These are phyloP conservation scores for Juglanconis sp. DNA, from an alignment of 2,329 filamentous ascomycete species.

Conservation along the genomic window DNA sequence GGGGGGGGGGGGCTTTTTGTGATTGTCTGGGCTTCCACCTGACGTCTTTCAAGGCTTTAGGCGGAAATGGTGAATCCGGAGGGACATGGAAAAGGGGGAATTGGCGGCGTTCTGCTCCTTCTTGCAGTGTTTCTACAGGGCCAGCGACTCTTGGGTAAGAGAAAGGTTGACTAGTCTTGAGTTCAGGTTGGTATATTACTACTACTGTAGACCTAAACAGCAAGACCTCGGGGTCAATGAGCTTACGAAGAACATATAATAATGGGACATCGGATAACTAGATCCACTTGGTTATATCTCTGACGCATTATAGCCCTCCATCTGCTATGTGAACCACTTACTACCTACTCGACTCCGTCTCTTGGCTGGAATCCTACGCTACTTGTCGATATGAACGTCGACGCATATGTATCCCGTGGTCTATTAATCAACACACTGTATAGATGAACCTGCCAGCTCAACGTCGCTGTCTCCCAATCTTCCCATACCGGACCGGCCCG, in stretches of 20 bases:
- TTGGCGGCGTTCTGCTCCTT: background rate
- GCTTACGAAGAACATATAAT: background rate
- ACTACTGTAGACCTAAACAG: background rate
- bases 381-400: background rate
- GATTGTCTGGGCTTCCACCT: background rate
- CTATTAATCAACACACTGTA: slow-evolving; percentile 2
- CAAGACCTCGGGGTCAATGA: slow-evolving; percentile 15
- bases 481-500: background rate
- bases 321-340: too few species aligned
- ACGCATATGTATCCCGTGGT: background rate
- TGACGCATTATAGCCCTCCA: too few species aligned
- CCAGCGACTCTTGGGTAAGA: background rate
- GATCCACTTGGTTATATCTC: too few species aligned
- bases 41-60: background rate
- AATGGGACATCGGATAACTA: background rate
- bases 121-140: too few species aligned
- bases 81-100: too few species aligned
- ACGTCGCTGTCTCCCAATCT: background rate
- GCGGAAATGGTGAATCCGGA: too few species aligned
- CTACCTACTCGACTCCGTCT: too few species aligned
- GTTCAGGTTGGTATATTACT: background rate
- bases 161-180: background rate
- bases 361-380: background rate
- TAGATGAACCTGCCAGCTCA: slow-evolving; percentile 1
- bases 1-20: background rate